Base-by-base conservation (phyloP, 768 basidiomycete species). In the Calocybe gangraenosa region DNA sequence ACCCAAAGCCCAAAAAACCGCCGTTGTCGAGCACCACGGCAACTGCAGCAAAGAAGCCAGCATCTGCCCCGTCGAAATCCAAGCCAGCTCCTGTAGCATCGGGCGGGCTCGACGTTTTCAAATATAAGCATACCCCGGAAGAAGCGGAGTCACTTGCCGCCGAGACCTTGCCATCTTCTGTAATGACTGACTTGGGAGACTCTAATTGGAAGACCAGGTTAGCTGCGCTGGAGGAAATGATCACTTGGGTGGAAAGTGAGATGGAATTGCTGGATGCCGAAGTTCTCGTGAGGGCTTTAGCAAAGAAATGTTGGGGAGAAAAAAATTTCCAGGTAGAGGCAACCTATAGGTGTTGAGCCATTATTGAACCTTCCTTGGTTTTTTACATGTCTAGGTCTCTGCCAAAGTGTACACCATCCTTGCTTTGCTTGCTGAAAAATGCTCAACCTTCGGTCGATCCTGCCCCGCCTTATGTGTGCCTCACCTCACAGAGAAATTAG, bases 221-320 rank as follows among this genome's bases (percentile, higher is more conserved):
- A 37, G 87, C 87, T 30, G 91, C 87, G 6, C 70, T 93, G 18
- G 94, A 96, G 44, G 88, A 87, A 59, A 76, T 98, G 81, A 71
- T 76, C 1, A 65, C 70, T 3, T 98, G 96, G 95, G 66, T 92
- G 3, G 84, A 92, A 47, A 76, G 72, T 0, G 73, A 76, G 21
- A 75, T 81, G 10, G 73, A 77, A 25, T 70, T 73, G 0, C 66
- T 89, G 1, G 95, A 99, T 53, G 82, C 86, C 10, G 96, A 99
- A 64, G 81, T 99, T 3, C 57, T 99, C 30, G 79, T 97, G 15
- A 76, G 95, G 19, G 84, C 87, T 53, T 66, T 98, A 48, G 84
- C 79, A 3, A 98, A 95, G 73, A 92, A 89, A 52, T 92, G 94
- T 2, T 97, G 92, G 93, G 78, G 75, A n/a, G 96, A 99, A 69